Evolutionary conservation across 202 grass and related monocot genomes (phyloP).

Genomic region (Brachypodium distachyon): DNA sequence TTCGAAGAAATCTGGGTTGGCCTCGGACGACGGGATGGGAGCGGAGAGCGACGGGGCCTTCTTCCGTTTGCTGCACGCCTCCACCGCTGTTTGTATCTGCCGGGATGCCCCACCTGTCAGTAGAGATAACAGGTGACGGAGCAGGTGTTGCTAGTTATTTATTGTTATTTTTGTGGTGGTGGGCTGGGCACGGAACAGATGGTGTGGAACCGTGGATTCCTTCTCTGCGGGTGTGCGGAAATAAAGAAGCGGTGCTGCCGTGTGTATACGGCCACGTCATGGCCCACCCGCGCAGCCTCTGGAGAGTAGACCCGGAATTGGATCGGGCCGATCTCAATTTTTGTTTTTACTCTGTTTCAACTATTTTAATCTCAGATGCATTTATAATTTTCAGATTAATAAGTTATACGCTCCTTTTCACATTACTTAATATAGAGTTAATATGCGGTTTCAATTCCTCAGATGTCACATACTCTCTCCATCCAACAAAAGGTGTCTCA

Average conservation of each 20-base stretch:
- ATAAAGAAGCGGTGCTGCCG: neutral
- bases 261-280: neutral
- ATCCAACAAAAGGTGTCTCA: too few relatives aligned
- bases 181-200: neutral
- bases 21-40: neutral
- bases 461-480: too few relatives aligned
- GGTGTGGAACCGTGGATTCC: neutral
- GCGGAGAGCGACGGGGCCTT: neutral
- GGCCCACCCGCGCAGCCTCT: neutral
- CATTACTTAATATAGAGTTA: too few relatives aligned
- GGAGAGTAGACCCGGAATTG: neutral
- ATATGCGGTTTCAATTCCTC: too few relatives aligned
- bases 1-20: neutral
- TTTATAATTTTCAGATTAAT: too few relatives aligned
- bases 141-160: too few relatives aligned
- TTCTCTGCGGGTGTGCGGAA: neutral
- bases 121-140: neutral
- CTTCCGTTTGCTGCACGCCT: slow-evolving; percentile 8
- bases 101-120: neutral
- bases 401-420: too few relatives aligned
- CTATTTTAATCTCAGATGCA: too few relatives aligned
- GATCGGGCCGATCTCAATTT: too few relatives aligned
- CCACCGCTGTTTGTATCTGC: neutral
- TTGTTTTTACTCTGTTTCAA: too few relatives aligned
- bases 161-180: too few relatives aligned